Conservation (phyloP, 202 grass and related monocot species). For the Saccharum hybrid region DNA sequence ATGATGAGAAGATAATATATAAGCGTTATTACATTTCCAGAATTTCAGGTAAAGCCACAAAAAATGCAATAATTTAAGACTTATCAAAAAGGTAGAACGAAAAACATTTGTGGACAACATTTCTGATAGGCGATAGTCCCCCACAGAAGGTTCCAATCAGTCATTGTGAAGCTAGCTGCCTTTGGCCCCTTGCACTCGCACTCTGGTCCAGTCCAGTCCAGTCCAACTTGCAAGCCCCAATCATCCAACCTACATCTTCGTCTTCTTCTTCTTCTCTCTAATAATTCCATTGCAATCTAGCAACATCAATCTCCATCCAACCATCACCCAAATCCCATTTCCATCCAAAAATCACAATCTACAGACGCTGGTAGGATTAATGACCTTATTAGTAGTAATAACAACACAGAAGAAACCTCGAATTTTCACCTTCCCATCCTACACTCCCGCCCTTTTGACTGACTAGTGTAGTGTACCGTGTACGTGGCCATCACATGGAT, state of each 20-base stretch:
- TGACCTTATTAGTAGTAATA: neutral
- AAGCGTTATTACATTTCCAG: neutral
- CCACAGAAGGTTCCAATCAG: neutral
- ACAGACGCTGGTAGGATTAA: neutral
- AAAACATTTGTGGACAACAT: neutral
- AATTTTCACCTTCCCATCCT: neutral
- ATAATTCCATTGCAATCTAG: conserved; percentile 40
- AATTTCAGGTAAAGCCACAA: neutral
- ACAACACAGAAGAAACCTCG: conserved; percentile 9
- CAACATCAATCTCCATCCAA: conserved; percentile 6
- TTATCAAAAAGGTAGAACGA: neutral
- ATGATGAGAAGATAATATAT: neutral
- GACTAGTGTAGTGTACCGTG: neutral
- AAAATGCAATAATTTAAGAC: neutral
- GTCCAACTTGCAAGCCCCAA: neutral
- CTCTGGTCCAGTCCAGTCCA: conserved; percentile 33
- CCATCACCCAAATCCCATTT: neutral
- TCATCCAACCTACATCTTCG: neutral
- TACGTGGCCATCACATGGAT: conserved; percentile 15
- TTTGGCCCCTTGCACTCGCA: neutral
- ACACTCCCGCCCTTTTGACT: conserved; percentile 6
- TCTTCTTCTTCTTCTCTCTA: neutral
- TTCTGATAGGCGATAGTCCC: neutral
- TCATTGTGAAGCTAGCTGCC: neutral
- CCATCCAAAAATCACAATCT: conserved; percentile 32